These are phyloP conservation scores for Debaryomyces castellii DNA, from an alignment of 805 yeast genomes.

Conservation along the genomic window DNA sequence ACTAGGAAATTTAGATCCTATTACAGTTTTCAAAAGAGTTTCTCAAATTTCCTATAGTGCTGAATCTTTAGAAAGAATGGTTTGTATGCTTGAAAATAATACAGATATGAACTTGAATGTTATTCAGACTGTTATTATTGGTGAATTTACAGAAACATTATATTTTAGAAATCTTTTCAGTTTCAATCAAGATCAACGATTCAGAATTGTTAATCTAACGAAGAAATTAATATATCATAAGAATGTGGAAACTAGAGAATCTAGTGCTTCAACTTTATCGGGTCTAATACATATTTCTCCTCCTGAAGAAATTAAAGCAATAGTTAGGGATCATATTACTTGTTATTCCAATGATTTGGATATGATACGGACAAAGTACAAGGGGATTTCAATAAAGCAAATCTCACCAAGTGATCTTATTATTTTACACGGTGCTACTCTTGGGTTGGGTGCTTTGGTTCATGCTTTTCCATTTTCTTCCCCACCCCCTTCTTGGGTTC, in stretches of 20 bases:
- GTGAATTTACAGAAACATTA: constrained; percentile 70
- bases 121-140: constrained; percentile 59
- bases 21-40: constrained; percentile 40
- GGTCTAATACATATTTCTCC: constrained; percentile 71
- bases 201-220: constrained; percentile 50
- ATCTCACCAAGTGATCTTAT: constrained; percentile 42
- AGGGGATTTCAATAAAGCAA: constrained; percentile 33
- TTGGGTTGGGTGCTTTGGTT: constrained; percentile 85
- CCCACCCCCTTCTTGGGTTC: constrained; percentile 92
- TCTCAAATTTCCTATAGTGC: constrained; percentile 40
- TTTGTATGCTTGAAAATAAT: constrained; percentile 41
- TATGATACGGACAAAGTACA: constrained; percentile 44
- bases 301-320: constrained; percentile 43
- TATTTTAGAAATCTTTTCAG: constrained; percentile 67
- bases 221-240: constrained; percentile 54
- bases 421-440: constrained; percentile 75
- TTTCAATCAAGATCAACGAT: constrained; percentile 48
- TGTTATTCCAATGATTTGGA: constrained; percentile 29
- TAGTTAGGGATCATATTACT: constrained; percentile 39
- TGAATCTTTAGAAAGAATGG: constrained; percentile 20
- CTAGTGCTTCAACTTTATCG: constrained; percentile 72
- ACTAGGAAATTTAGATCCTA: constrained; percentile 59
- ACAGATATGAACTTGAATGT: constrained; percentile 26
- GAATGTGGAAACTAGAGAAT: constrained; percentile 72
- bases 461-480: constrained; percentile 87